These are phyloP conservation scores for Borovskyia barvae DNA, from an alignment of 208 protist species.

Conservation along the genomic window DNA sequence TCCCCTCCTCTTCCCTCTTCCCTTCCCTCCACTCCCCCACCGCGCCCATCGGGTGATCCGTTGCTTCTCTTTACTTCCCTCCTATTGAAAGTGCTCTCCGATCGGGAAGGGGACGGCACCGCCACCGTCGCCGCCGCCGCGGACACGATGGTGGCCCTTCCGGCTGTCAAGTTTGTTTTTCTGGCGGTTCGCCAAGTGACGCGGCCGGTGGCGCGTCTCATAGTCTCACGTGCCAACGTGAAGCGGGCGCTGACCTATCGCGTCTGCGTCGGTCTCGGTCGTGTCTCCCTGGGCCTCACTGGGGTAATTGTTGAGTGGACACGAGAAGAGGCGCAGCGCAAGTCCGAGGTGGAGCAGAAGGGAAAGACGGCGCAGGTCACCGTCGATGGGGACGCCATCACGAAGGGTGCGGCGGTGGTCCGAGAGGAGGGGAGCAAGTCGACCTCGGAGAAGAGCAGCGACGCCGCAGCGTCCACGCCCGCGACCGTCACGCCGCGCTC, in stretches of 20 bases:
- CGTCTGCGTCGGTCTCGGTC: constrained; percentile 74
- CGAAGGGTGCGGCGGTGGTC: constrained; percentile 15
- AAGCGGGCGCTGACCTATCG: constrained; percentile 54
- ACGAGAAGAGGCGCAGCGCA: constrained; percentile 38
- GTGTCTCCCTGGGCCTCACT: constrained; percentile 70
- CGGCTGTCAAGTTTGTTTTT: constrained; percentile 70
- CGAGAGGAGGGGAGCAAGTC: constrained; percentile 2
- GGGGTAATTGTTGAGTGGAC: constrained; percentile 70
- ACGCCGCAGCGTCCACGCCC: constrained; percentile 1
- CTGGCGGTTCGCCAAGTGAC: constrained; percentile 78
- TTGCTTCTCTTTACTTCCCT: background rate
- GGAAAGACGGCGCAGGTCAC: constrained; percentile 13
- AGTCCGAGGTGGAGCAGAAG: constrained; percentile 27
- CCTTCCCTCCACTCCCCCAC: background rate
- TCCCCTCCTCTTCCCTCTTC: no score
- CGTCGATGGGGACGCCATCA: constrained; percentile 3
- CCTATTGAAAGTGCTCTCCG: constrained; percentile 2
- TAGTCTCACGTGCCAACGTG: constrained; percentile 56
- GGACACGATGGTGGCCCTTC: constrained; percentile 70
- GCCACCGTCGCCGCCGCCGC: background rate
- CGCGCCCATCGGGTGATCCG: background rate
- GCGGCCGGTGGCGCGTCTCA: constrained; percentile 56
- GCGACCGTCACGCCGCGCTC: constrained; percentile 63
- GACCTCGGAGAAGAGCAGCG: background rate
- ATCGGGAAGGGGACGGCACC: background rate